phyloP scores from a whole-genome alignment of 148 eudicot genomes.

The Cornus kousa region DNA sequence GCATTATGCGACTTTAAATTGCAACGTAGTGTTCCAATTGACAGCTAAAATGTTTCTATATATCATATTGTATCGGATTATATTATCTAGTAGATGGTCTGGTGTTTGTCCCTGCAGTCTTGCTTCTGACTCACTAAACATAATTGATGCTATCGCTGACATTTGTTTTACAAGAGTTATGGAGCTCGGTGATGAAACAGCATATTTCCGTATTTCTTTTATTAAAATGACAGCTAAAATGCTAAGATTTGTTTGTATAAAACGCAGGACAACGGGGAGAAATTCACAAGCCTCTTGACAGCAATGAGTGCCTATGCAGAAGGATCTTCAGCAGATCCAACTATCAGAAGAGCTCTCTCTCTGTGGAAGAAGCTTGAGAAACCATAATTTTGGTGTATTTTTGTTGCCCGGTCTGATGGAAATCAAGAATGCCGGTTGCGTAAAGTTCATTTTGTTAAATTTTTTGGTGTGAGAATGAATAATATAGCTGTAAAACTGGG shows the following conservation, averaged over 20 bases:
- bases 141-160: too few species aligned
- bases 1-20: too few species aligned
- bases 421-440: neutral
- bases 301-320: slow-evolving; percentile 97
- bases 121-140: neutral
- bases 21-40: neutral
- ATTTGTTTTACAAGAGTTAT: neutral
- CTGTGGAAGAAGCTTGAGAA: slow-evolving; percentile 83
- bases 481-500: neutral
- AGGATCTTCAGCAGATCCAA: slow-evolving; percentile 86
- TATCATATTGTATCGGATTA: neutral
- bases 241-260: neutral
- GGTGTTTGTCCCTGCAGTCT: neutral
- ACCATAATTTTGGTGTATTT: slow-evolving; percentile 3
- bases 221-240: neutral
- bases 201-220: neutral
- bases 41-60: too few species aligned
- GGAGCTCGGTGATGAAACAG: neutral
- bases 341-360: slow-evolving; percentile 68
- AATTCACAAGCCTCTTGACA: slow-evolving; percentile 72
- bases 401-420: neutral
- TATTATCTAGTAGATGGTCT: neutral
- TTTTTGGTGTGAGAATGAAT: neutral
- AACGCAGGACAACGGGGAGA: slow-evolving; percentile 84
- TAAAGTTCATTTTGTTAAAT: neutral